Percentiles rank a stretch among this genome's conserved stretches.
Conservation (phyloP, 108 stramenopile species). For the Nitzschia putrida region DNA sequence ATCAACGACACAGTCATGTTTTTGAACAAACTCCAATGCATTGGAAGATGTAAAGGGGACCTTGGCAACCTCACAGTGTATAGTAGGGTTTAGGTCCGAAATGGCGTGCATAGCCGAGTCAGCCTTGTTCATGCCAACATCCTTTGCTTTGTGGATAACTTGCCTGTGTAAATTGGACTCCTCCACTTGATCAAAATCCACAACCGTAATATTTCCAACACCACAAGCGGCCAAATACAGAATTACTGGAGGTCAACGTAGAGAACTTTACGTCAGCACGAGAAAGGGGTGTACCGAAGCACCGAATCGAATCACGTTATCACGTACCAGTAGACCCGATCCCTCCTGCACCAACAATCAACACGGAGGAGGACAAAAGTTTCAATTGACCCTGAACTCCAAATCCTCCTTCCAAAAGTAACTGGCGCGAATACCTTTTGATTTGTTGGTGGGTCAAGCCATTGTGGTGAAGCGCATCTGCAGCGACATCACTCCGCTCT, state of each 20-base stretch:
- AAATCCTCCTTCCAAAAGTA: conserved; percentile 71
- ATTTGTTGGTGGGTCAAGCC: conserved; percentile 48
- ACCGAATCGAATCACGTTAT: neutral
- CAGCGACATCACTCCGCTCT: neutral
- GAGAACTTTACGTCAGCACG: neutral
- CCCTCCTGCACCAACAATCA: conserved; percentile 86
- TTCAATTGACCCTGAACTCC: conserved; percentile 78
- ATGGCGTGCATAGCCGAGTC: conserved; percentile 66
- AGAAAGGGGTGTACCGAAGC: neutral
- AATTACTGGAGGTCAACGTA: conserved; percentile 32
- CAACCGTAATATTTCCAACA: conserved; percentile 78
- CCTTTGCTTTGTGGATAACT: conserved; percentile 77
- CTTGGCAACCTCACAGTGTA: conserved; percentile 37
- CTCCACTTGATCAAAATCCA: conserved; percentile 95
- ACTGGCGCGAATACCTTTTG: conserved; percentile 80
- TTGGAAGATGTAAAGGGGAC: conserved; percentile 54
- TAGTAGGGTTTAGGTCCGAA: conserved; percentile 68
- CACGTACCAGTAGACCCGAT: conserved; percentile 69
- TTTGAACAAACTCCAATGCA: conserved; percentile 59
- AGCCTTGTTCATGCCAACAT: conserved; percentile 82
- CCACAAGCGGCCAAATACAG: conserved; percentile 81
- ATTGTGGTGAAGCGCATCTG: neutral
- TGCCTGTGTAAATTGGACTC: conserved; percentile 96
- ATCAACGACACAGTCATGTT: conserved; percentile 88
- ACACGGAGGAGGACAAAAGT: conserved; percentile 62